Evolutionary conservation across 2,329 filamentous ascomycete genomes (phyloP).

Genomic region (Tolypocladium album): DNA sequence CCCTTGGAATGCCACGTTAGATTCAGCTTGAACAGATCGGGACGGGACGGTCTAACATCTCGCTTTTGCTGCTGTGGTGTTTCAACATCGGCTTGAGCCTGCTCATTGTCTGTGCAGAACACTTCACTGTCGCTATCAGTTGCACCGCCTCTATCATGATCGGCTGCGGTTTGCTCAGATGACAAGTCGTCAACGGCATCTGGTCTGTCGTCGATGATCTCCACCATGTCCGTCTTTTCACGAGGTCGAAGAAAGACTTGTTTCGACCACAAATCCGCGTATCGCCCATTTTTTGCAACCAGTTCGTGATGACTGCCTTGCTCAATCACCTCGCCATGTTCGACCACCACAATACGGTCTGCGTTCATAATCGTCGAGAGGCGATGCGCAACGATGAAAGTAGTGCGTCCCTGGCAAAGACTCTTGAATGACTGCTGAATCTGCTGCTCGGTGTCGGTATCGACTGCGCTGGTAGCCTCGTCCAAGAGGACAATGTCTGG

Average conservation of each 20-base stretch:
- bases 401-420: conserved; percentile 51
- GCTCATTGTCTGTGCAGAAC: conserved; percentile 8
- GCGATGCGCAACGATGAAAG: conserved; percentile 58
- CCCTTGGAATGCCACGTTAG: conserved; percentile 32
- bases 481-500: conserved; percentile 69
- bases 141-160: conserved; percentile 16
- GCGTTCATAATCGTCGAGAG: conserved; percentile 63
- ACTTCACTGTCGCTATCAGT: conserved; percentile 12
- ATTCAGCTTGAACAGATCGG: conserved; percentile 21
- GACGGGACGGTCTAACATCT: conserved; percentile 32
- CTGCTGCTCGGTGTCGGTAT: conserved; percentile 57
- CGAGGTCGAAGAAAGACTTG: conserved; percentile 45
- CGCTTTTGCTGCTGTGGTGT: conserved; percentile 26
- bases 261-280: conserved; percentile 54
- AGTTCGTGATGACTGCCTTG: conserved; percentile 50
- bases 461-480: conserved; percentile 69
- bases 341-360: conserved; percentile 55
- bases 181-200: conserved; percentile 25
- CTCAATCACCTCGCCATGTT: conserved; percentile 52
- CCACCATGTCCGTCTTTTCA: conserved; percentile 13
- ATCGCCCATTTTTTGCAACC: conserved; percentile 47
- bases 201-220: conserved; percentile 6
- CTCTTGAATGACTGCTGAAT: conserved; percentile 51
- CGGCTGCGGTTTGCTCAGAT: conserved; percentile 21
- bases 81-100: conserved; percentile 16